Evolutionary conservation across 1,284 basidiomycete genomes (phyloP).

Genomic region (Uromyces viciae-fabae): DNA sequence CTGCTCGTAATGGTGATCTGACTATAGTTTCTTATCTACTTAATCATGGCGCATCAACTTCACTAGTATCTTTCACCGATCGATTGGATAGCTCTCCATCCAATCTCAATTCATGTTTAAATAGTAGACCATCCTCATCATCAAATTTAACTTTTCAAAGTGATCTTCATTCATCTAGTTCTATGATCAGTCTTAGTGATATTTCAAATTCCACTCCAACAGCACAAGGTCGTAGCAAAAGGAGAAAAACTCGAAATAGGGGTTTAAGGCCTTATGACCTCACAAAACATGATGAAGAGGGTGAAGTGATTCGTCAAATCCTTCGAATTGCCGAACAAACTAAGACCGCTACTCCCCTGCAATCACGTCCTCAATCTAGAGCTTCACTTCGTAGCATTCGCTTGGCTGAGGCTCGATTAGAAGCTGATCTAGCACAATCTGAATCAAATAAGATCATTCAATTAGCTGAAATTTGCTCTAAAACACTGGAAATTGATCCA

Average conservation of each 20-base stretch:
- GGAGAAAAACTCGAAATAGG: background rate
- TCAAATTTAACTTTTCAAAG: background rate
- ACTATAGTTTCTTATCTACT: slow-evolving; percentile 86
- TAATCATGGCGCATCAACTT: slow-evolving; percentile 80
- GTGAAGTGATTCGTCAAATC: slow-evolving; percentile 40
- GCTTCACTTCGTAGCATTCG: slow-evolving; percentile 23
- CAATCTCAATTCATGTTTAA: background rate
- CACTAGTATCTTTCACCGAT: slow-evolving; percentile 68
- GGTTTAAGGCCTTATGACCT: slow-evolving; percentile 41
- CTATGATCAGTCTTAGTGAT: background rate
- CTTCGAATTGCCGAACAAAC: slow-evolving; percentile 31
- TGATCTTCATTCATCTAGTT: background rate
- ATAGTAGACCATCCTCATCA: background rate
- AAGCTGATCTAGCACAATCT: slow-evolving; percentile 20
- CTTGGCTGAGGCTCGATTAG: slow-evolving; percentile 10
- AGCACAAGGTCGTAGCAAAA: slow-evolving; percentile 5
- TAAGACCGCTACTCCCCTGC: background rate
- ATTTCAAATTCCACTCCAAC: background rate
- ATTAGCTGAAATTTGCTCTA: slow-evolving; percentile 5
- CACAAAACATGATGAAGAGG: slow-evolving; percentile 30
- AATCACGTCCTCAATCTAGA: slow-evolving; percentile 15
- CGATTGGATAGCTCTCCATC: slow-evolving; percentile 58
- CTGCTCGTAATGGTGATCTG: slow-evolving; percentile 79
- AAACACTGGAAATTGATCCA: slow-evolving; percentile 24
- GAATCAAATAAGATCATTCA: slow-evolving; percentile 38